phyloP scores from a whole-genome alignment of 2,329 filamentous ascomycete genomes.

The Exophiala calicioides region DNA sequence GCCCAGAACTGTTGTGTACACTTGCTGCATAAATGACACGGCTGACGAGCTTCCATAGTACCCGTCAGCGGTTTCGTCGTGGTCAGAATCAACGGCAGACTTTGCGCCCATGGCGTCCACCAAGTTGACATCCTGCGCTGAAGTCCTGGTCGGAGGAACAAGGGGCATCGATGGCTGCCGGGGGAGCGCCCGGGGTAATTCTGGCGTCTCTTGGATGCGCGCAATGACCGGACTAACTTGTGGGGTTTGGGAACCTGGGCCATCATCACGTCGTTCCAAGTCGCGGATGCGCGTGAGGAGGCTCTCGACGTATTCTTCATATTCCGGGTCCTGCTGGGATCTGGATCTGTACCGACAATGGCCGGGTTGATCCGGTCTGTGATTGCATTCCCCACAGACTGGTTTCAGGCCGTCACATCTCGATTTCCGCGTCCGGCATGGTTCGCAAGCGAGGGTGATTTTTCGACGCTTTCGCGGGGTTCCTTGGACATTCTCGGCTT shows the following conservation, averaged over 20 bases:
- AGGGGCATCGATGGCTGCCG: no score
- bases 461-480: conserved; percentile 18
- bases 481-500: background rate
- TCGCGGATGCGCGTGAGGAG: conserved; percentile 35
- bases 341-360: conserved; percentile 44
- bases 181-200: no score
- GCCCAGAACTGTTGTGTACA: conserved; percentile 33
- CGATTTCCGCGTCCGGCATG: conserved; percentile 45
- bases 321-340: conserved; percentile 41
- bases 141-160: background rate
- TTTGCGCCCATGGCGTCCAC: conserved; percentile 42
- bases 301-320: conserved; percentile 36
- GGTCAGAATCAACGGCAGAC: conserved; percentile 34
- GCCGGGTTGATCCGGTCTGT: conserved; percentile 37
- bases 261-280: conserved; percentile 29
- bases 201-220: no score
- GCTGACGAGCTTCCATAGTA: conserved; percentile 46
- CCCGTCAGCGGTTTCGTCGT: conserved; percentile 29
- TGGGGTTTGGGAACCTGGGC: no score
- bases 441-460: conserved; percentile 46
- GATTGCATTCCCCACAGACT: conserved; percentile 46
- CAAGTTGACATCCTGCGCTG: conserved; percentile 12
- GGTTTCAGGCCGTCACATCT: conserved; percentile 49
- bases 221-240: no score
- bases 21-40: conserved; percentile 44